Percentiles rank a stretch among this genome's conserved stretches.
phyloP scores from a whole-genome alignment of 116 monocot species.

The Thalassia testudinum region DNA sequence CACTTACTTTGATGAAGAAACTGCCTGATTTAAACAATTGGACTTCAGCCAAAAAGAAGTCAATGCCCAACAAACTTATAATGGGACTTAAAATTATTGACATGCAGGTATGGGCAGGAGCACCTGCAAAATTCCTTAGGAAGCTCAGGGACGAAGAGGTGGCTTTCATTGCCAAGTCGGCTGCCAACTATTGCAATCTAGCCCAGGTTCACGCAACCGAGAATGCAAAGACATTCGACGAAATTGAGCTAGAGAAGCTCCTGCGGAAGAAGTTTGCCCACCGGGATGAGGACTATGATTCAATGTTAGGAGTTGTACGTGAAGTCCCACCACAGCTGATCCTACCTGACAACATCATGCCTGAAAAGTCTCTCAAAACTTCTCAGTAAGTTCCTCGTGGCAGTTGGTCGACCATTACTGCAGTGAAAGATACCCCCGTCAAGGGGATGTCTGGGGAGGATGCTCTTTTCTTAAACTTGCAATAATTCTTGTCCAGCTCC shows the following conservation, averaged over 20 bases:
- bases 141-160: slow-evolving; percentile 72
- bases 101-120: slow-evolving; percentile 79
- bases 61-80: too few species aligned
- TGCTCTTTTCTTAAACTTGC: too few species aligned
- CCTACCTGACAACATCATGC: slow-evolving; percentile 44
- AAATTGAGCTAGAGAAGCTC: slow-evolving; percentile 76
- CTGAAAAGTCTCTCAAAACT: slow-evolving; percentile 21
- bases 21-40: too few species aligned
- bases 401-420: too few species aligned
- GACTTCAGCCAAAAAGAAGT: too few species aligned
- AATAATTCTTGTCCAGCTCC: too few species aligned
- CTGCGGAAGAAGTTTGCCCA: slow-evolving; percentile 66
- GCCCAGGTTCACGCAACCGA: slow-evolving; percentile 70
- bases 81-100: too few species aligned
- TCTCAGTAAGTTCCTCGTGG: background rate
- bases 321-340: slow-evolving; percentile 55
- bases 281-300: slow-evolving; percentile 66
- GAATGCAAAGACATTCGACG: slow-evolving; percentile 69
- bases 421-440: too few species aligned
- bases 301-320: slow-evolving; percentile 56
- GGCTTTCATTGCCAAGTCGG: slow-evolving; percentile 57
- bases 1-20: too few species aligned
- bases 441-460: too few species aligned
- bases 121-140: slow-evolving; percentile 75
- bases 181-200: slow-evolving; percentile 57